These are phyloP conservation scores for Venturia effusa DNA, from an alignment of 2,329 filamentous ascomycete species.

Conservation along the genomic window DNA sequence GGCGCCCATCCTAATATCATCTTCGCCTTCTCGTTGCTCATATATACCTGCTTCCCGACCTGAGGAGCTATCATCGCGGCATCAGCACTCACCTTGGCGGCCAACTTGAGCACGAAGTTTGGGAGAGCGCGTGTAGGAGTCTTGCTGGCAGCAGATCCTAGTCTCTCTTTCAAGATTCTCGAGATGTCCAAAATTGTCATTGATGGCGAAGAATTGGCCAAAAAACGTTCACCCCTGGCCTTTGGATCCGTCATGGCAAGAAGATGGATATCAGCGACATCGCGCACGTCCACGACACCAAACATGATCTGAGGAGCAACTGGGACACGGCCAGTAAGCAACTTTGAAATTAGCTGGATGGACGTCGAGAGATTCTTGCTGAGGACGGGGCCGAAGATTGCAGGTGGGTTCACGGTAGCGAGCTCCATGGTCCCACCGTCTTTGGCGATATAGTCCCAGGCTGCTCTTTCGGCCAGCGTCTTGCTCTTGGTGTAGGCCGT, in stretches of 20 bases:
- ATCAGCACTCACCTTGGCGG: slow-evolving; percentile 16
- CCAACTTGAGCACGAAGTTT: slow-evolving; percentile 16
- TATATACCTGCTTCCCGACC: slow-evolving; percentile 15
- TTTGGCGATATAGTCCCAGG: slow-evolving; percentile 42
- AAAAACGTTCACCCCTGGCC: slow-evolving; percentile 52
- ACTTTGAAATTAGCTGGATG: slow-evolving; percentile 53
- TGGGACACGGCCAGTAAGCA: slow-evolving; percentile 48
- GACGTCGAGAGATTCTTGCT: slow-evolving; percentile 61
- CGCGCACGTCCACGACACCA: slow-evolving; percentile 36
- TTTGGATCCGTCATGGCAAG: slow-evolving; percentile 44
- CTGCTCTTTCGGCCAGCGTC: slow-evolving; percentile 48
- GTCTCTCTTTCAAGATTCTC: slow-evolving; percentile 12
- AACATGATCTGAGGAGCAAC: slow-evolving; percentile 25
- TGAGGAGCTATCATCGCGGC: slow-evolving; percentile 17
- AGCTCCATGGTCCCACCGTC: slow-evolving; percentile 41
- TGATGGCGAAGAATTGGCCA: slow-evolving; percentile 33
- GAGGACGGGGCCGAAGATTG: slow-evolving; percentile 40
- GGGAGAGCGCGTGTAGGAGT: slow-evolving; percentile 15
- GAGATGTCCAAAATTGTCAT: slow-evolving; percentile 18
- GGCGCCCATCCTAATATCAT: slow-evolving; percentile 17
- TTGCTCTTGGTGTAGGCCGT: slow-evolving; percentile 37
- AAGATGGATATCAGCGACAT: slow-evolving; percentile 55
- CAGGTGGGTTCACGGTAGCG: slow-evolving; percentile 38
- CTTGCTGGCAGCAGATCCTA: slow-evolving; percentile 11
- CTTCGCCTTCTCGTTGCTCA: slow-evolving; percentile 19